phyloP scores from a whole-genome alignment of 2,329 filamentous ascomycete species.

The Monosporascus sp. region DNA sequence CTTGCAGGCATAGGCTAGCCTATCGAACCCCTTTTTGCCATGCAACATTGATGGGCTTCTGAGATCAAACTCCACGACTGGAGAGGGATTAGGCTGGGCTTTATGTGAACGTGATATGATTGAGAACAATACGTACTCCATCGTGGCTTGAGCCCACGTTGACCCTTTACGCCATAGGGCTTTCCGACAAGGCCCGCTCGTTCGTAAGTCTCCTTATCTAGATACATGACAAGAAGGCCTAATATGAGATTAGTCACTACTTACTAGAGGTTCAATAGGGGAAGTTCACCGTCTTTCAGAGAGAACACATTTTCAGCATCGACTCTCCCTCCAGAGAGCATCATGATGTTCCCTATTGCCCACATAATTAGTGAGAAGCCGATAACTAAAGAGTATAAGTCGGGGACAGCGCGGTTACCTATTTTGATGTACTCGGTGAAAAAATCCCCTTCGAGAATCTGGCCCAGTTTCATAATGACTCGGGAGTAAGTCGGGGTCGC shows the following conservation, averaged over 20 bases:
- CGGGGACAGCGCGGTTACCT: conserved; percentile 39
- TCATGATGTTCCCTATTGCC: conserved; percentile 64
- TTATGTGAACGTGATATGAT: not conserved
- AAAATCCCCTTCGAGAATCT: conserved; percentile 69
- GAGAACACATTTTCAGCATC: conserved; percentile 69
- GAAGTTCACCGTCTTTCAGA: conserved; percentile 57
- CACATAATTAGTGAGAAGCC: not conserved
- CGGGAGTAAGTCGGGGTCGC: conserved; percentile 52
- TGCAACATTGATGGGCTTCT: conserved; percentile 69
- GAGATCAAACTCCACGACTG: conserved; percentile 75
- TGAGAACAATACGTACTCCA: conserved; percentile 54
- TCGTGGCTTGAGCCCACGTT: conserved; percentile 57
- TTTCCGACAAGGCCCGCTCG: conserved; percentile 73
- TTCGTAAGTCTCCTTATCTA: conserved; percentile 80
- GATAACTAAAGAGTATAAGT: not conserved
- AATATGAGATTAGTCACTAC: not conserved
- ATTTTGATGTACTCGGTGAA: conserved; percentile 81
- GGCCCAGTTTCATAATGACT: conserved; percentile 66
- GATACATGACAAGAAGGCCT: conserved; percentile 67
- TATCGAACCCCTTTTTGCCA: conserved; percentile 78
- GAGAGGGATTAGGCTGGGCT: conserved; percentile 20
- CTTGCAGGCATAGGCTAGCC: conserved; percentile 71
- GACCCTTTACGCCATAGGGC: conserved; percentile 54
- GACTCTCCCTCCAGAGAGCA: conserved; percentile 74
- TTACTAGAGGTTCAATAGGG: not conserved